phyloP scores from a whole-genome alignment of 2,329 filamentous ascomycete species.

The Zymoseptoria brevis region DNA sequence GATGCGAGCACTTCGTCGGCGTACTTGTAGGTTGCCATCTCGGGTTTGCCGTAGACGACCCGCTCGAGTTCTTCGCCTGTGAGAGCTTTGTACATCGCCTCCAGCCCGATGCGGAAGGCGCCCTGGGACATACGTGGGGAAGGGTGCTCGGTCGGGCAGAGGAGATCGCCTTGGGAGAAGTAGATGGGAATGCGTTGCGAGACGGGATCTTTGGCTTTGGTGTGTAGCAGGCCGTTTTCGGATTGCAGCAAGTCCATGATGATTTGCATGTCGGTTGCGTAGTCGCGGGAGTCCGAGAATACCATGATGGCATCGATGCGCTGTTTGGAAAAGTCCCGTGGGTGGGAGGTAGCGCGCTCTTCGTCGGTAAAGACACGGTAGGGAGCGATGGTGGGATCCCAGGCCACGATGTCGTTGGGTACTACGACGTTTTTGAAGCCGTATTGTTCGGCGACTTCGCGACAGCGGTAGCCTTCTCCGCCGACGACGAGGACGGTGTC shows the following conservation, averaged over 20 bases:
- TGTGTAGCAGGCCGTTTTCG: constrained; percentile 59
- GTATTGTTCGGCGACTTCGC: constrained; percentile 64
- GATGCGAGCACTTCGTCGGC: constrained; percentile 63
- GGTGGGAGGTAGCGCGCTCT: constrained; percentile 59
- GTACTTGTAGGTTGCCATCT: constrained; percentile 69
- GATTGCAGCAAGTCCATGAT: constrained; percentile 65
- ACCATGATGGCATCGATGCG: constrained; percentile 69
- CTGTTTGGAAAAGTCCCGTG: constrained; percentile 62
- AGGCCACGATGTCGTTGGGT: constrained; percentile 65
- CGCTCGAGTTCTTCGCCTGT: constrained; percentile 65
- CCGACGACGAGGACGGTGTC: constrained; percentile 67
- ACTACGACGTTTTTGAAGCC: constrained; percentile 67
- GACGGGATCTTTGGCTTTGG: constrained; percentile 57
- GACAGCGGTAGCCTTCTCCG: constrained; percentile 67
- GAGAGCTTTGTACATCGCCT: constrained; percentile 64
- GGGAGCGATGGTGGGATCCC: constrained; percentile 60
- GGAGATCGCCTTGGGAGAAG: constrained; percentile 58
- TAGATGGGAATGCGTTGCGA: constrained; percentile 64
- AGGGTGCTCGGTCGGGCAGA: constrained; percentile 49
- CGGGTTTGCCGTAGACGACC: constrained; percentile 69
- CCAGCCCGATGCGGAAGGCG: constrained; percentile 65
- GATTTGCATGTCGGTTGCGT: constrained; percentile 67
- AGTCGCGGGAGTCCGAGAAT: constrained; percentile 66
- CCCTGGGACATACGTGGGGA: constrained; percentile 64
- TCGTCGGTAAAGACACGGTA: constrained; percentile 60